Conservation (phyloP, 1,284 basidiomycete species). For the Microbotryum scabiosae region DNA sequence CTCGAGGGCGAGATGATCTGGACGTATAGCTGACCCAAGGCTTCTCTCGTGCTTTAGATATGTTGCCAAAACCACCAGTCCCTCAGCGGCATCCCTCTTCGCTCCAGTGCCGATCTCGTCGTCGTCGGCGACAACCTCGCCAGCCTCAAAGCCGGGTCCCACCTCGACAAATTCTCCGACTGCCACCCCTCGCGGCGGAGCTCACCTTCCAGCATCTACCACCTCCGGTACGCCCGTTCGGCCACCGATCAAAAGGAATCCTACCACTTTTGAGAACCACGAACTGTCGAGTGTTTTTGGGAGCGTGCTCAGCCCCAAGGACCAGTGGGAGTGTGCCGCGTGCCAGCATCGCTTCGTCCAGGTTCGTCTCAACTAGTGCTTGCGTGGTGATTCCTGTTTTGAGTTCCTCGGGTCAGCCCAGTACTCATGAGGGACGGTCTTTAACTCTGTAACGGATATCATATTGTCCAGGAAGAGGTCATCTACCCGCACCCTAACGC, state of each 20-base stretch:
- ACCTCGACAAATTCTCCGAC: neutral
- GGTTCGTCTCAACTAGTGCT: neutral
- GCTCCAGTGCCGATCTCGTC: constrained; percentile 8
- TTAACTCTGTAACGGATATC: neutral
- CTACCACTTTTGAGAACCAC: neutral
- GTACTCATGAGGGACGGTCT: neutral
- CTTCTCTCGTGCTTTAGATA: neutral
- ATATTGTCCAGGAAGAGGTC: constrained; percentile 15
- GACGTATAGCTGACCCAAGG: neutral
- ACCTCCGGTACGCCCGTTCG: neutral
- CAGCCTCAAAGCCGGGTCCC: neutral
- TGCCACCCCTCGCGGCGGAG: neutral
- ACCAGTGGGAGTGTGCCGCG: constrained; percentile 19
- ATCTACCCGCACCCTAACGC: constrained; percentile 28
- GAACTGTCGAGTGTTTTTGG: constrained; percentile 24
- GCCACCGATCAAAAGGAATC: neutral
- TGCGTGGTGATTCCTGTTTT: neutral
- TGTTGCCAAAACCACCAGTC: neutral
- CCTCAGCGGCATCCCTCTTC: constrained; percentile 16
- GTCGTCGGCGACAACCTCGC: neutral
- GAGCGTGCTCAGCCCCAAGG: constrained; percentile 15
- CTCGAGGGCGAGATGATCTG: too few species aligned
- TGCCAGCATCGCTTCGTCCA: constrained; percentile 17
- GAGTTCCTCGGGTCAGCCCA: too few species aligned
- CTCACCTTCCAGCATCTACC: neutral